Evolutionary conservation across 2,329 filamentous ascomycete genomes (phyloP).

Genomic region (Chaetomium olivaceum): DNA sequence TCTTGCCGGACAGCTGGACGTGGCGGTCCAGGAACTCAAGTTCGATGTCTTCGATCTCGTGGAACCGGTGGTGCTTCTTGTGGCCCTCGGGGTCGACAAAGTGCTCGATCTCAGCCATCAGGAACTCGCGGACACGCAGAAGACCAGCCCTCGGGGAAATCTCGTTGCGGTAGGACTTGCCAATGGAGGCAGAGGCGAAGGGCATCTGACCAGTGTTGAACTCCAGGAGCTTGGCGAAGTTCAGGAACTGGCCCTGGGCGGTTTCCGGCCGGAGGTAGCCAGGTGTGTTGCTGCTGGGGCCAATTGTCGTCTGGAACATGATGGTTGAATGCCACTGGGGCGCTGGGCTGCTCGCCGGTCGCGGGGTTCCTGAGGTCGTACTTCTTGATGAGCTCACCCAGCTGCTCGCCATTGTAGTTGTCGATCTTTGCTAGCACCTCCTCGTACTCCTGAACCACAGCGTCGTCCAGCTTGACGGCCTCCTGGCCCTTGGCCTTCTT

Average conservation of each 20-base stretch:
- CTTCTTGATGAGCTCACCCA: conserved; percentile 85
- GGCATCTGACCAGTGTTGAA: conserved; percentile 96
- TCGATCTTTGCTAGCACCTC: conserved; percentile 90
- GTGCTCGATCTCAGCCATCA: conserved; percentile 99
- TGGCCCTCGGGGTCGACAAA: conserved; percentile 92
- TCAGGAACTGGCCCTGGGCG: conserved; percentile 96
- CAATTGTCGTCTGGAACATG: conserved; percentile 97
- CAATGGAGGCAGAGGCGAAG: conserved; percentile 94
- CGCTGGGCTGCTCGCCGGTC: conserved; percentile 72
- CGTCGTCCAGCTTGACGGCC: conserved; percentile 83
- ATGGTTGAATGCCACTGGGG: conserved; percentile 93
- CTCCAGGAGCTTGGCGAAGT: conserved; percentile 93
- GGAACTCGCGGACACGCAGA: conserved; percentile 90
- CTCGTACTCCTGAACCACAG: conserved; percentile 84
- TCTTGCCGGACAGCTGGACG: conserved; percentile 85
- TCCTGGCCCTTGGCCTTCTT: conserved; percentile 82
- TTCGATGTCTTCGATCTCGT: conserved; percentile 80
- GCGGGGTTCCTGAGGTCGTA: conserved; percentile 87
- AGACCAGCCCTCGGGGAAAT: conserved; percentile 92
- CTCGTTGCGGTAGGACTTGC: conserved; percentile 97
- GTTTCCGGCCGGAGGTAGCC: conserved; percentile 93
- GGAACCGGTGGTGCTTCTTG: conserved; percentile 91
- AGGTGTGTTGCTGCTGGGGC: conserved; percentile 81
- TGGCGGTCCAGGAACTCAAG: conserved; percentile 81
- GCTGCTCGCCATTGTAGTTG: conserved; percentile 86